phyloP scores from a whole-genome alignment of 306 rosid genomes.

The Pterocarpus santalinus region DNA sequence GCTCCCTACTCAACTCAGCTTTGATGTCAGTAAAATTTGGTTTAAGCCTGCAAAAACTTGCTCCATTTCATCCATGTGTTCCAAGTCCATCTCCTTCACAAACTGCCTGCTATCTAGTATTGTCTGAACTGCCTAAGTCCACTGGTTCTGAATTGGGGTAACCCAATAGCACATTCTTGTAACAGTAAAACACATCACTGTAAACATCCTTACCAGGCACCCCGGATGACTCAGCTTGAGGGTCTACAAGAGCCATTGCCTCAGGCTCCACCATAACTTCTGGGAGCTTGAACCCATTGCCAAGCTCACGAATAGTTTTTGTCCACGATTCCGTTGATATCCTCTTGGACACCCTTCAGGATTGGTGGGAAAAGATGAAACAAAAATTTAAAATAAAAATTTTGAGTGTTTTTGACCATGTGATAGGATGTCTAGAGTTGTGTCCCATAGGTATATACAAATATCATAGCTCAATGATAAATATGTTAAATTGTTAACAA shows the following conservation, averaged over 20 bases:
- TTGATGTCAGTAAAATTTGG: conserved; percentile 56
- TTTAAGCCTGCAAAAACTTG: conserved; percentile 60
- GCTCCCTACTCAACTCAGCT: conserved; percentile 51
- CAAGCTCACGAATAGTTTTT: conserved; percentile 64
- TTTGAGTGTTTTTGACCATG: too few relatives aligned
- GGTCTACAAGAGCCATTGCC: conserved; percentile 29
- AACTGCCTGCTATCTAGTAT: conserved; percentile 79
- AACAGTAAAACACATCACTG: conserved; percentile 67
- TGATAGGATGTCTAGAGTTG: too few relatives aligned
- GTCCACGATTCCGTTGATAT: too few relatives aligned
- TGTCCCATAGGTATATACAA: too few relatives aligned
- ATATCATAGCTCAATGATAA: too few relatives aligned
- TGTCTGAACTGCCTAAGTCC: conserved; percentile 66
- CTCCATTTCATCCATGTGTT: conserved; percentile 66
- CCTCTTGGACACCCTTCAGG: too few relatives aligned
- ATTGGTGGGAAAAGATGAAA: too few relatives aligned
- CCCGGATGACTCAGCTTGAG: conserved; percentile 44
- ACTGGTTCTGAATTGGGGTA: conserved; percentile 71
- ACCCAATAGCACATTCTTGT: conserved; percentile 72
- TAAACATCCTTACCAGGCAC: conserved; percentile 72
- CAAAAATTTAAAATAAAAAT: too few relatives aligned
- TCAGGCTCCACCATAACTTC: conserved; percentile 44
- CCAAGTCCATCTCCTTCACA: conserved; percentile 68
- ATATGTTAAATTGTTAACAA: too few relatives aligned
- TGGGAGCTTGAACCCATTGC: conserved; percentile 49